Base-by-base conservation (phyloP, 805 yeast species). In the Candida ipomoeae region DNA sequence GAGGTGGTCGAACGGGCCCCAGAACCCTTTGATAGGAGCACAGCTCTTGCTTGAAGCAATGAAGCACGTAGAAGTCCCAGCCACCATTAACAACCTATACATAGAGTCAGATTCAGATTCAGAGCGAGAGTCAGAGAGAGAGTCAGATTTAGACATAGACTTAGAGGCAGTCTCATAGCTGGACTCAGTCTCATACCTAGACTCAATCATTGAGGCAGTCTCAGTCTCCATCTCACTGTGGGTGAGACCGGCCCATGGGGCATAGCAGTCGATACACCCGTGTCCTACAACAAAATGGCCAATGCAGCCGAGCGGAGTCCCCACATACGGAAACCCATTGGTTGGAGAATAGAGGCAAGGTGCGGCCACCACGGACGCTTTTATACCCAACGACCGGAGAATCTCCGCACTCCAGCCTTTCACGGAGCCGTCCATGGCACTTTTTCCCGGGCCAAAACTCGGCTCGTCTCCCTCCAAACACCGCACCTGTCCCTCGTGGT, bases 51-150 rank as follows among this genome's bases (percentile, higher is more conserved):
- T 49, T 5, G 51, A 47, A 5, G 54, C 59, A 13, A 80, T 54
- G 52, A 70, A 81, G 54, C 87, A 82, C 0, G 85, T 81, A 6
- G 84, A 80, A 0, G 86, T 82, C 0, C 86, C 86, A 1, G 85
- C 87, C 5, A 80, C 77, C 76, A 81, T 71, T 1, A 79, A 68
- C 21, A 81, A 55, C 14, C 37, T 26, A 8, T 11, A 26, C 29
- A 26, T 26, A 4, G 11, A 26, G 11, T 8, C 29, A 26, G 11
- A 26, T 8, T 8, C 5, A 26, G 29, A 26, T 8, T 8, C 29
- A 26, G 29, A 26, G 11, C n/a, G n/a, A 23, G 10, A 23, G 3
- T 8, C 29, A 23, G 29, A 23, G 11, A 4, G 5, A 26, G 29
- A 8, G 29, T 8, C 29, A 26, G 29, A 3, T 14, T 6, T 5